Evolutionary conservation across 2,329 filamentous ascomycete genomes (phyloP).

Genomic region (Penicillium paneum): DNA sequence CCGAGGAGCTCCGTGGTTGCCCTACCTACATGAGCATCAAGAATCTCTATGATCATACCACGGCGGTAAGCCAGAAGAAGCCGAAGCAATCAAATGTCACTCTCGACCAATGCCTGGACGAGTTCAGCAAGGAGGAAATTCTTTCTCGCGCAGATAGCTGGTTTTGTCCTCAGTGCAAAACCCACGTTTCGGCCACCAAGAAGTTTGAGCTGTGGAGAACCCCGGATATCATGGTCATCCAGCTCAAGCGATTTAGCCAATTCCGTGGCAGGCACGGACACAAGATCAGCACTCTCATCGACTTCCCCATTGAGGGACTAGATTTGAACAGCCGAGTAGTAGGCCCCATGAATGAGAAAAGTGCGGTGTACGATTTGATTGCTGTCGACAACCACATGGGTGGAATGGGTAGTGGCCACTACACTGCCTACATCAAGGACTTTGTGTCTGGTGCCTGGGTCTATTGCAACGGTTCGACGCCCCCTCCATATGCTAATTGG

Average conservation of each 20-base stretch:
- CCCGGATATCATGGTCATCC: slow-evolving; percentile 90
- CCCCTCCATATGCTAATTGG: background rate
- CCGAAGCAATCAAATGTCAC: slow-evolving; percentile 70
- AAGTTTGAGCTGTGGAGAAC: slow-evolving; percentile 97
- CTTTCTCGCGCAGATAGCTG: slow-evolving; percentile 94
- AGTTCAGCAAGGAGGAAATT: slow-evolving; percentile 91
- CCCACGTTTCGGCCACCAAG: slow-evolving; percentile 87
- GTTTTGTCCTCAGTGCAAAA: slow-evolving; percentile 96
- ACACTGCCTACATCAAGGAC: slow-evolving; percentile 91
- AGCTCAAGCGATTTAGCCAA: slow-evolving; percentile 89
- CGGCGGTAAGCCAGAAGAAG: slow-evolving; percentile 59
- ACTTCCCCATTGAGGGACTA: slow-evolving; percentile 84
- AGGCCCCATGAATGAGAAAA: slow-evolving; percentile 74
- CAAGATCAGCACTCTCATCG: slow-evolving; percentile 86
- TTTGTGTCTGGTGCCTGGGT: slow-evolving; percentile 90
- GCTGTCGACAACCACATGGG: slow-evolving; percentile 96
- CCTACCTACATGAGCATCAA: slow-evolving; percentile 56
- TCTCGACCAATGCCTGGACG: slow-evolving; percentile 85
- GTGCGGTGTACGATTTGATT: slow-evolving; percentile 86
- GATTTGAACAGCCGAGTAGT: slow-evolving; percentile 79
- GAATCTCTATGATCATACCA: slow-evolving; percentile 57
- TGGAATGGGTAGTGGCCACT: slow-evolving; percentile 89
- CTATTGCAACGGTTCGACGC: slow-evolving; percentile 80
- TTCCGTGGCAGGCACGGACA: slow-evolving; percentile 67
- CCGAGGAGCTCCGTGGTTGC: slow-evolving; percentile 55